Conservation (phyloP, 345 rosid genomes). For the Euphorbia peplus region DNA sequence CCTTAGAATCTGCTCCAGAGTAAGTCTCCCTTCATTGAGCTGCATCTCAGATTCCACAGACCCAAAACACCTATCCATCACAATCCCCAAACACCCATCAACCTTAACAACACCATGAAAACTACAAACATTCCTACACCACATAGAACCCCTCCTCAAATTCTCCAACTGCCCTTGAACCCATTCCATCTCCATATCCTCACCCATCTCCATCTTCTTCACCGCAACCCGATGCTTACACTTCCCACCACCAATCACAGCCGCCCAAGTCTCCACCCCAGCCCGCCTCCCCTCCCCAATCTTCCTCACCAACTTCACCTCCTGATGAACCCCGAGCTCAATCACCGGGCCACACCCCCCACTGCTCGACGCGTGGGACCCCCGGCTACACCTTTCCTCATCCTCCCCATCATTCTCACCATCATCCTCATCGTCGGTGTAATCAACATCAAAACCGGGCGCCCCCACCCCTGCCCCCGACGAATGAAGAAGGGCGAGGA, state of each 20-base stretch:
- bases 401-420: slow-evolving; percentile 18
- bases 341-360: slow-evolving; percentile 68
- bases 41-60: slow-evolving; percentile 89
- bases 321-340: slow-evolving; percentile 70
- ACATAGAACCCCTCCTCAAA: slow-evolving; percentile 69
- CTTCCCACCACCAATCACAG: slow-evolving; percentile 49
- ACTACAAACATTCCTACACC: slow-evolving; percentile 93
- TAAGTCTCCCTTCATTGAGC: slow-evolving; percentile 87
- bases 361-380: slow-evolving; percentile 62
- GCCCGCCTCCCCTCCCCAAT: slow-evolving; percentile 65
- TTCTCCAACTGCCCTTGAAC: slow-evolving; percentile 70
- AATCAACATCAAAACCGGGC: slow-evolving; percentile 62
- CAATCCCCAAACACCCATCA: slow-evolving; percentile 60
- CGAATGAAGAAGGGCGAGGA: slow-evolving; percentile 69
- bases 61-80: slow-evolving; percentile 80
- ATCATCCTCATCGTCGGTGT: slow-evolving; percentile 63
- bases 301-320: slow-evolving; percentile 53
- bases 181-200: slow-evolving; percentile 79
- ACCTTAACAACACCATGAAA: slow-evolving; percentile 79
- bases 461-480: slow-evolving; percentile 28
- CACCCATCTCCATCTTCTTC: slow-evolving; percentile 62
- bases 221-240: slow-evolving; percentile 52
- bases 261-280: slow-evolving; percentile 81
- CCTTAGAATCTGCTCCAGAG: slow-evolving; percentile 96
- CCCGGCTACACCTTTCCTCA: slow-evolving; percentile 43